Percentiles rank a stretch among this genome's conserved stretches.
These are phyloP conservation scores for Gloeophyllum trabeum DNA, from an alignment of 768 basidiomycete species.

Conservation along the genomic window DNA sequence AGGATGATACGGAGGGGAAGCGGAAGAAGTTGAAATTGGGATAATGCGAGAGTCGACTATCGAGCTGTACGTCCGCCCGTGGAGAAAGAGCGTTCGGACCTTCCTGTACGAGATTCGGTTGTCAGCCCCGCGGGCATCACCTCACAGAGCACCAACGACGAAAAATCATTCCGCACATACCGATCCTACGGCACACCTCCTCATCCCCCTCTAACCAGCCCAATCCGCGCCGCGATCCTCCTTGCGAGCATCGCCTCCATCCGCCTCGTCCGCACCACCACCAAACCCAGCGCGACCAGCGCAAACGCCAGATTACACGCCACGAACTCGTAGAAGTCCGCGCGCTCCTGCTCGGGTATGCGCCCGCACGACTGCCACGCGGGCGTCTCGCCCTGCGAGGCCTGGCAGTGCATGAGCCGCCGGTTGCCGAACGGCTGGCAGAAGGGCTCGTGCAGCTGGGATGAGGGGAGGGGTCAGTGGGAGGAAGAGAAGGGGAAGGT, in stretches of 20 bases:
- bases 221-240: slow-evolving; percentile 80
- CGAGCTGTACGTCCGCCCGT: no score
- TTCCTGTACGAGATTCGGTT: no score
- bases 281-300: slow-evolving; percentile 46
- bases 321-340: slow-evolving; percentile 86
- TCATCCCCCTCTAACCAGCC: slow-evolving; percentile 14
- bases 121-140: no score
- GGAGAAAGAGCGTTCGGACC: no score
- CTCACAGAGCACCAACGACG: no score
- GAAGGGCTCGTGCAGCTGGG: slow-evolving; percentile 74
- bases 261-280: slow-evolving; percentile 58
- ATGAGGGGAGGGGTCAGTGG: slow-evolving; percentile 5
- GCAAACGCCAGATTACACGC: slow-evolving; percentile 75
- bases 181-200: not conserved
- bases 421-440: slow-evolving; percentile 96
- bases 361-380: slow-evolving; percentile 95
- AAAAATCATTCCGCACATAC: no score
- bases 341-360: slow-evolving; percentile 65
- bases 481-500: slow-evolving; percentile 3
- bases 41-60: no score
- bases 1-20: no score
- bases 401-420: slow-evolving; percentile 68
- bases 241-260: slow-evolving; percentile 68
- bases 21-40: no score
- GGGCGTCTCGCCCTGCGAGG: slow-evolving; percentile 42